Conservation (phyloP, 495 filamentous ascomycete genomes). For the Penicillium psychrofluorescens region DNA sequence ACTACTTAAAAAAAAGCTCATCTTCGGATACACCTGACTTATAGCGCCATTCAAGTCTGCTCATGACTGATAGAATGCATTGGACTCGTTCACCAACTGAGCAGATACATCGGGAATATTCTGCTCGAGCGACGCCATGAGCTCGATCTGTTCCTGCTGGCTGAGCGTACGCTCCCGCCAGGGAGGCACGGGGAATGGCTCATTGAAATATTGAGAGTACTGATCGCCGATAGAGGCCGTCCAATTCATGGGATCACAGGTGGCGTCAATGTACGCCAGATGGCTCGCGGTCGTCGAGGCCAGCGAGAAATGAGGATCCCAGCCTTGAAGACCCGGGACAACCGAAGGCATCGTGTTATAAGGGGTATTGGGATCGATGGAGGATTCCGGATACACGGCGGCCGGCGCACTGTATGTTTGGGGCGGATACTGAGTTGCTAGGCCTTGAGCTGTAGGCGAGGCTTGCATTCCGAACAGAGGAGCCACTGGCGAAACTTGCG, state of each 20-base stretch:
- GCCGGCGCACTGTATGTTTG: constrained; percentile 15
- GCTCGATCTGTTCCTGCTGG: constrained; percentile 62
- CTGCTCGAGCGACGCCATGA: constrained; percentile 59
- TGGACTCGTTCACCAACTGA: constrained; percentile 49
- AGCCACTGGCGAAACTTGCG: constrained; percentile 11
- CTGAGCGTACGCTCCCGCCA: constrained; percentile 57
- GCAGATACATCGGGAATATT: constrained; percentile 48
- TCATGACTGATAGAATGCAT: constrained; percentile 50
- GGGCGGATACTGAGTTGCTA: constrained; percentile 14
- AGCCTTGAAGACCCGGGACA: constrained; percentile 41
- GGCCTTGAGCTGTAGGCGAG: constrained; percentile 4
- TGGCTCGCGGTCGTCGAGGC: constrained; percentile 36
- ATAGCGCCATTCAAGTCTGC: not conserved
- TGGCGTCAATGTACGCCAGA: constrained; percentile 32
- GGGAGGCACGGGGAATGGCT: constrained; percentile 33
- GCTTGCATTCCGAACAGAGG: constrained; percentile 12
- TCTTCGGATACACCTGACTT: not conserved
- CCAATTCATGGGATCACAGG: constrained; percentile 35
- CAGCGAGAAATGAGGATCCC: constrained; percentile 36
- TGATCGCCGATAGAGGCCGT: constrained; percentile 36
- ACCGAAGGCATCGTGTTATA: constrained; percentile 39
- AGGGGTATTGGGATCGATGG: constrained; percentile 35
- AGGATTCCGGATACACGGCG: constrained; percentile 19
- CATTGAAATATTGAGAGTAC: constrained; percentile 44
- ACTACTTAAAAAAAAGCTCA: not conserved